Conservation (phyloP, 2,329 filamentous ascomycete genomes). For the Botrytis hyacinthi region DNA sequence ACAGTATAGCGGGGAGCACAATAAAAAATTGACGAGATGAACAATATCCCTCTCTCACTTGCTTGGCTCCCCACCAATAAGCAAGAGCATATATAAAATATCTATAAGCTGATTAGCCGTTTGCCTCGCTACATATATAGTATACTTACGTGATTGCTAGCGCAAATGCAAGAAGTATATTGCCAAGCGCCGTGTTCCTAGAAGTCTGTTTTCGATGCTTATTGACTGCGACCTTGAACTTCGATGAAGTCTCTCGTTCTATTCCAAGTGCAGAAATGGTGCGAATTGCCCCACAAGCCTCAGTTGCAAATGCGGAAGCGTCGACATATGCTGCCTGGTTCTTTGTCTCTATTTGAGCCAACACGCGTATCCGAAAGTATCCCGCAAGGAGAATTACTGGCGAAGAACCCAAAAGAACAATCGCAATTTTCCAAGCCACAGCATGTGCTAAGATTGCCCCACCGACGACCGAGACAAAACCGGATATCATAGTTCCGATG, state of each 20-base stretch:
- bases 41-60: constrained; percentile 62
- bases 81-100: constrained; percentile 72
- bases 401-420: constrained; percentile 68
- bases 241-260: constrained; percentile 50
- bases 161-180: constrained; percentile 59
- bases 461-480: constrained; percentile 61
- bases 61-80: constrained; percentile 77
- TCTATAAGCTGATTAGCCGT: constrained; percentile 49
- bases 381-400: constrained; percentile 68
- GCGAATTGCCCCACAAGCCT: constrained; percentile 65
- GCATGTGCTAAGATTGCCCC: constrained; percentile 50
- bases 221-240: constrained; percentile 53
- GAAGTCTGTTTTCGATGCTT: constrained; percentile 54
- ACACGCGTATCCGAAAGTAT: constrained; percentile 63
- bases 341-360: constrained; percentile 60
- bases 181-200: constrained; percentile 50
- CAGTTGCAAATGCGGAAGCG: constrained; percentile 63
- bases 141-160: constrained; percentile 36
- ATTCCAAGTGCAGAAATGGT: constrained; percentile 58
- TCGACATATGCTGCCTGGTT: constrained; percentile 63
- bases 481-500: constrained; percentile 66
- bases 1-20: constrained; percentile 67
- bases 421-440: constrained; percentile 72
- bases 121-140: neutral
- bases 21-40: constrained; percentile 70